A percentile compares a stretch with the other conserved stretches of the same genome.
phyloP scores from a whole-genome alignment of 2,329 filamentous ascomycete species.

The Ceratocystis papillata region DNA sequence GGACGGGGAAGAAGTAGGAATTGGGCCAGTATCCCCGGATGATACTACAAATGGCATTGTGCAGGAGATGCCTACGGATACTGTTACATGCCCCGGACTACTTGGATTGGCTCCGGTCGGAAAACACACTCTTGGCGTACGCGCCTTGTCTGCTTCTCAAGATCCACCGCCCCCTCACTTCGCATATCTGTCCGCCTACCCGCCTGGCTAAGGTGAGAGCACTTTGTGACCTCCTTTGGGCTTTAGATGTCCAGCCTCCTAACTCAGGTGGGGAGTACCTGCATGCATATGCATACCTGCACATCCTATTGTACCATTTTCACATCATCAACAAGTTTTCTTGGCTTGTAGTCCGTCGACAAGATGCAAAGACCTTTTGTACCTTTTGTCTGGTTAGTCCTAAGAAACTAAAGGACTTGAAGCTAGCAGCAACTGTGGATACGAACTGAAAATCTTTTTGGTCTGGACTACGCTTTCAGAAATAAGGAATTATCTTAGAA shows the following conservation, averaged over 20 bases:
- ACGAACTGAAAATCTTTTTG: background rate
- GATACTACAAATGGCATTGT: background rate
- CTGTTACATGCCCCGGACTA: background rate
- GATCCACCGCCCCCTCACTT: background rate
- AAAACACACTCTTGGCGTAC: background rate
- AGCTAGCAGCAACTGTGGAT: background rate
- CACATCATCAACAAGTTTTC: background rate
- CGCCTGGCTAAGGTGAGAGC: background rate
- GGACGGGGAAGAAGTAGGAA: background rate
- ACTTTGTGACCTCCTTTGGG: background rate
- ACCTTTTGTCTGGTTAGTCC: background rate
- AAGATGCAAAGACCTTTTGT: background rate
- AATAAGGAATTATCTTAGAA: too few relatives aligned
- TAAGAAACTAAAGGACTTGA: background rate
- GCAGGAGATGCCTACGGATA: background rate
- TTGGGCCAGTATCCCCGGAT: background rate
- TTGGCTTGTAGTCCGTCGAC: too few relatives aligned
- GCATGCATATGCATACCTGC: slow-evolving; percentile 14
- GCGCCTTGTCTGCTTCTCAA: background rate
- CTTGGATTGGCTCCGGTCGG: background rate
- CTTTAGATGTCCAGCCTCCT: background rate
- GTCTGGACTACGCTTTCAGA: background rate
- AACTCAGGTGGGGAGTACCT: background rate
- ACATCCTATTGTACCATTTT: slow-evolving; percentile 1
- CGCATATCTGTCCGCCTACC: background rate